phyloP scores from a whole-genome alignment of 768 basidiomycete species.

The Hericium coralloides region DNA sequence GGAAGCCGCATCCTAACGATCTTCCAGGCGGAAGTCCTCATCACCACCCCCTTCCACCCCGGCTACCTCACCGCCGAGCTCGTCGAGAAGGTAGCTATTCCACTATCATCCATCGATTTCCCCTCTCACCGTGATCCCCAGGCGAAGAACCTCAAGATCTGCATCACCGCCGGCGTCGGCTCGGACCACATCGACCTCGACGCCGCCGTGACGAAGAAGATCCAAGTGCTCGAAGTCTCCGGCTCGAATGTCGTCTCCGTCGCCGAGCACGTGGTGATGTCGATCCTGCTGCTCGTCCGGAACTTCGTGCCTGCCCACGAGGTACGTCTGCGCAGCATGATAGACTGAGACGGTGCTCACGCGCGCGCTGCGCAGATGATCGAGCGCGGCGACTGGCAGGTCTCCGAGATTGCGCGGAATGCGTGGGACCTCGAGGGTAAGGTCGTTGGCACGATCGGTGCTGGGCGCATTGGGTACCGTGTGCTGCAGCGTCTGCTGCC shows the following conservation, averaged over 20 bases:
- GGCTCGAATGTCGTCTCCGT: conserved; percentile 89
- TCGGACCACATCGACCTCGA: conserved; percentile 89
- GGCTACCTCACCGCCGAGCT: conserved; percentile 73
- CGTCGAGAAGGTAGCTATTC: conserved; percentile 44
- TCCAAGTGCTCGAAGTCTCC: conserved; percentile 79
- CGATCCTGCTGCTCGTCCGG: conserved; percentile 82
- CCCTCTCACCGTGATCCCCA: conserved; percentile 20
- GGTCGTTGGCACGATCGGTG: conserved; percentile 83
- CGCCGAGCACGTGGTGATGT: conserved; percentile 88
- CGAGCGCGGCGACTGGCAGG: conserved; percentile 79
- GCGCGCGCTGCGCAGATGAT: conserved; percentile 47
- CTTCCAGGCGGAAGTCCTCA: conserved; percentile 63
- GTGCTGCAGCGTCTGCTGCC: conserved; percentile 54
- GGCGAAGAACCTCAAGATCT: conserved; percentile 85
- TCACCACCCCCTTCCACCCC: conserved; percentile 83
- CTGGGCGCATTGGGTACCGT: conserved; percentile 70
- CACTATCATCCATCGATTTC: no score
- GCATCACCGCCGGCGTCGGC: conserved; percentile 86
- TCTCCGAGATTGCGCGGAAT: conserved; percentile 72
- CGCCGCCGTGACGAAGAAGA: conserved; percentile 69
- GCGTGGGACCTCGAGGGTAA: conserved; percentile 88
- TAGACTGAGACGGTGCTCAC: neutral
- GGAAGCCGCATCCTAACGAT: neutral
- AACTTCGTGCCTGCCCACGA: conserved; percentile 88
- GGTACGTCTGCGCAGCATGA: conserved; percentile 26